Conservation (phyloP, 148 eudicot species). For the Camellia lanceoleosa region DNA sequence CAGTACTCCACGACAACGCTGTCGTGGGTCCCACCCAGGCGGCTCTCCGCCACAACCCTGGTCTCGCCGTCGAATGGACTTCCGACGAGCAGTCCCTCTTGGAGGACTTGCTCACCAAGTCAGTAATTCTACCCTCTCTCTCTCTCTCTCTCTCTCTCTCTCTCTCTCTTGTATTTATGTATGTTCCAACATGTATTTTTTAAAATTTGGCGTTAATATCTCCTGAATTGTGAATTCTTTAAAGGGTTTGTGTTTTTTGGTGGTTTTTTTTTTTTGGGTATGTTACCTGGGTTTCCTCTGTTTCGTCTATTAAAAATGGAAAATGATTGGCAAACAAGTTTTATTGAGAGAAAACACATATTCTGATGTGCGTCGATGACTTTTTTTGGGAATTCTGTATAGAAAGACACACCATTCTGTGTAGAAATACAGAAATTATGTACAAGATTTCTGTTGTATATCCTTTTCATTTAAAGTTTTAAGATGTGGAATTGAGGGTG, state of each 20-base stretch:
- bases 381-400: no score
- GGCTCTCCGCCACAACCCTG: slow-evolving; percentile 71
- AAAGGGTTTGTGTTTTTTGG: not conserved
- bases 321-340: no score
- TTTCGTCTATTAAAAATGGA: no score
- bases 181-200: not conserved
- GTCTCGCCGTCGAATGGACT: slow-evolving; percentile 69
- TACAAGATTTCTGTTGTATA: no score
- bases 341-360: no score
- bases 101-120: slow-evolving; percentile 73
- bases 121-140: slow-evolving; percentile 21
- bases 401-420: no score
- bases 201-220: not conserved
- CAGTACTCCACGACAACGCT: slow-evolving; percentile 50
- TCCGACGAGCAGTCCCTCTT: slow-evolving; percentile 68
- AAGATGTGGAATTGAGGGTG: no score
- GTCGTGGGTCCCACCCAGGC: slow-evolving; percentile 43
- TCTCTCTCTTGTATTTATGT: not conserved
- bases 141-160: no score
- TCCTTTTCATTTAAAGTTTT: no score
- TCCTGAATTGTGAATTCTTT: slow-evolving; percentile 9
- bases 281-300: not conserved
- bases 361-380: no score
- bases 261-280: not conserved
- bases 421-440: no score